A percentile compares a stretch with the other conserved stretches of the same genome.
These are phyloP conservation scores for Xylaria palmicola DNA, from an alignment of 495 filamentous ascomycete genomes.

Conservation along the genomic window DNA sequence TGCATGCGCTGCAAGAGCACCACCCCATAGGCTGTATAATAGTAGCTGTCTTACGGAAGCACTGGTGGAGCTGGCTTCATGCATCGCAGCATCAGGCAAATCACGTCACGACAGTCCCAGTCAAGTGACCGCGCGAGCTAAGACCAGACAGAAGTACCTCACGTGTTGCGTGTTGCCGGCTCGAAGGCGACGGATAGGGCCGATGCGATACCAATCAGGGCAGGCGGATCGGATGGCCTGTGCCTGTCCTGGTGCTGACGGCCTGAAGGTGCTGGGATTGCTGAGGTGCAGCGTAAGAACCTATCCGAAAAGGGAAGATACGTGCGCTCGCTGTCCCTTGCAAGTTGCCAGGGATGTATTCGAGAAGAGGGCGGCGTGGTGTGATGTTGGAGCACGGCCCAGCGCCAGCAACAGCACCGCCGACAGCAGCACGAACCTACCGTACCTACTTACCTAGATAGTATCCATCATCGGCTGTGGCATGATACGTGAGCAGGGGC, in stretches of 20 bases:
- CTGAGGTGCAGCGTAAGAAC: background rate
- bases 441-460: background rate
- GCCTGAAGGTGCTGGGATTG: background rate
- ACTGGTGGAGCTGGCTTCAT: conserved; percentile 10
- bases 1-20: background rate
- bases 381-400: conserved; percentile 8
- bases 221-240: no score
- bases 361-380: no score
- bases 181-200: conserved; percentile 1
- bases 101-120: conserved; percentile 1
- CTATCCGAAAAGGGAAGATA: conserved; percentile 2
- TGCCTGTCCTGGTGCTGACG: no score
- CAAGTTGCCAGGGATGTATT: background rate
- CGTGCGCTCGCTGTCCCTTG: background rate
- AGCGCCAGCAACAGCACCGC: no score
- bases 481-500: background rate
- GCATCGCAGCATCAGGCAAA: conserved; percentile 14
- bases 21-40: no score
- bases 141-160: conserved; percentile 9
- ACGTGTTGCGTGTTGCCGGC: conserved; percentile 14
- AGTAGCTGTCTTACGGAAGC: conserved; percentile 6
- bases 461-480: conserved; percentile 19
- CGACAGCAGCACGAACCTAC: no score
- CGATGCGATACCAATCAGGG: background rate
- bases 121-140: conserved; percentile 15